A percentile compares a stretch with the other conserved stretches of the same genome.
Evolutionary conservation across 2,329 filamentous ascomycete species (phyloP).

Genomic region (Capronia coronata): DNA sequence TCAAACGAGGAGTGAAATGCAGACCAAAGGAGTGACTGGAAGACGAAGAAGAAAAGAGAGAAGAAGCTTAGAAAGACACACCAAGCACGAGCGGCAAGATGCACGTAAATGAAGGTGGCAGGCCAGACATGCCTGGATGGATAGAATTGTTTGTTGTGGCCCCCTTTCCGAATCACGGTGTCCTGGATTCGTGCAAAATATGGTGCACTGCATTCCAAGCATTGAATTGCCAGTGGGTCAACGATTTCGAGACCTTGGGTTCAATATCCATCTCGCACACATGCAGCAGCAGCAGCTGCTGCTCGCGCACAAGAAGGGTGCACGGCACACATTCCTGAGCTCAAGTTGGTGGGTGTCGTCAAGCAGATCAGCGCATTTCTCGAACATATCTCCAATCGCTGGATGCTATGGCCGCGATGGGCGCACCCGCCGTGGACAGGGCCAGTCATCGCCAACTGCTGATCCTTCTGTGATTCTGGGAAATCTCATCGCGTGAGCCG

Average conservation of each 20-base stretch:
- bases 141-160: slow-evolving; percentile 5
- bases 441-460: no score
- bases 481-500: not conserved
- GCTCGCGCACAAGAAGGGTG: not conserved
- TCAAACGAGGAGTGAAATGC: not conserved
- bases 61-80: not conserved
- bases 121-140: not conserved
- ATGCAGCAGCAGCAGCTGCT: no score
- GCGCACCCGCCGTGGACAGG: no score
- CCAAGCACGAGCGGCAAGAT: not conserved
- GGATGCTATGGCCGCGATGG: no score
- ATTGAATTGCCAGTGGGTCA: not conserved
- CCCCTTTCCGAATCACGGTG: not conserved
- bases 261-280: no score
- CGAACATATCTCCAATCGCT: no score
- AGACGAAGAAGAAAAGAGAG: not conserved
- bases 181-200: not conserved
- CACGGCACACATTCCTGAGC: not conserved
- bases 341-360: not conserved
- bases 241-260: no score
- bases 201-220: slow-evolving; percentile 4
- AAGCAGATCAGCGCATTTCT: not conserved
- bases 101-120: slow-evolving; percentile 6
- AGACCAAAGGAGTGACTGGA: slow-evolving; percentile 8
- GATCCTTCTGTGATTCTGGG: not conserved